Base-by-base conservation (phyloP, 2,329 filamentous ascomycete species). In the Aspergillus ustus region DNA sequence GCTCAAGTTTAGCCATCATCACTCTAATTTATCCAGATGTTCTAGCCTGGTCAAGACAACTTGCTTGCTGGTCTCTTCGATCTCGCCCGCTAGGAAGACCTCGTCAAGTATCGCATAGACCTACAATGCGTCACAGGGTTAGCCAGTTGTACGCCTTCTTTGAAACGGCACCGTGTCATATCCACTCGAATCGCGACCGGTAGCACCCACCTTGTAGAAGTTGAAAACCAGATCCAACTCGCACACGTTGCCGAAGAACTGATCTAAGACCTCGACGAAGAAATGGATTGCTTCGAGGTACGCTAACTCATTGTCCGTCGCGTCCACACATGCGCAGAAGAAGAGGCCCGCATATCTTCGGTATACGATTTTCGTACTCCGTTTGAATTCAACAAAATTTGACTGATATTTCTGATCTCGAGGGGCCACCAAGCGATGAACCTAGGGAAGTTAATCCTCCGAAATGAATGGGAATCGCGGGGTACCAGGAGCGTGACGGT, bases 401-500 rank as follows among this genome's bases (percentile, higher is more conserved):
- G 93, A 97, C 78, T 99, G 95, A 84, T 99, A 97, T 77, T 99
- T 99, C 77, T 99, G 95, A 80, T 99, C 95, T 75, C 95, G 91
- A 7, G 95, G 95, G 0, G 95, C 95, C 64, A 99, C 94, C 69
- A 99, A 92, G 66, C 95, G 93, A 84, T 99, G 95, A 72, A 98
- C 91, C 90, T 93, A 70, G 52, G 34, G 28, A 34, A 6, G 49
- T 68, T 63, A 62, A 62, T 58, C 45, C 15, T 56, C 46, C 25
- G 28, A 44, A 20, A 22, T 20, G 43, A 25, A 19, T n/a, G 37
- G 59, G 20, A 53, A 59, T 45, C 43, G 22, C 28, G 31, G 52
- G 28, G 43, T 50, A 56, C 43, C 19, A 43, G 25, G 31, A 11
- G n/a, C 13, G 48, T 34, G 7, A 31, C 45, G 25, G 46, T 34